Evolutionary conservation across 768 basidiomycete species (phyloP).

Genomic region (Lentinula raphanica): DNA sequence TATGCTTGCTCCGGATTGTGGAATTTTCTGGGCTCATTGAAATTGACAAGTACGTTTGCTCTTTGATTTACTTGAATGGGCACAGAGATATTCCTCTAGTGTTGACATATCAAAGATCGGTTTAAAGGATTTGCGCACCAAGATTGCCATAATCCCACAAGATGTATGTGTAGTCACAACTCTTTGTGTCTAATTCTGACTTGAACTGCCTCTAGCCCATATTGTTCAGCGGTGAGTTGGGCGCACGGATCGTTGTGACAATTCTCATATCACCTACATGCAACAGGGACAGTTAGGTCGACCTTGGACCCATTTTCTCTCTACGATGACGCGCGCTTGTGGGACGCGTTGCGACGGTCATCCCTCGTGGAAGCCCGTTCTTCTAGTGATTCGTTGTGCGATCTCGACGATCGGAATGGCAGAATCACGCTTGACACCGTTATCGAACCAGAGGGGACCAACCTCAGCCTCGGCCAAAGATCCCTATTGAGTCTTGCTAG

Average conservation of each 20-base stretch:
- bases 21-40: slow-evolving; percentile 61
- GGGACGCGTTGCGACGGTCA: slow-evolving; percentile 70
- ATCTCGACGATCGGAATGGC: slow-evolving; percentile 16
- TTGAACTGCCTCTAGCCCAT: slow-evolving; percentile 35
- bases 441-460: slow-evolving; percentile 59
- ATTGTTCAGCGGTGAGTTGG: slow-evolving; percentile 49
- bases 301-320: slow-evolving; percentile 56
- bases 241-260: neutral
- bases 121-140: slow-evolving; percentile 53
- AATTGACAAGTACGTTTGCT: slow-evolving; percentile 49
- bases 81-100: slow-evolving; percentile 22
- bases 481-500: slow-evolving; percentile 59
- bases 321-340: slow-evolving; percentile 60
- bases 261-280: slow-evolving; percentile 18
- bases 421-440: slow-evolving; percentile 52
- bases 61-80: neutral
- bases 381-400: neutral
- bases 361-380: slow-evolving; percentile 31
- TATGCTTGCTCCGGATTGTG: slow-evolving; percentile 63
- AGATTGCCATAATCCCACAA: slow-evolving; percentile 64
- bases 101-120: slow-evolving; percentile 68
- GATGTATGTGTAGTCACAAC: slow-evolving; percentile 38
- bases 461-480: slow-evolving; percentile 54
- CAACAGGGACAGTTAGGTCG: slow-evolving; percentile 49
- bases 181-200: neutral